Percentiles rank a stretch among this genome's conserved stretches.
Evolutionary conservation across 306 rosid species (phyloP).

Genomic region (Ceratonia siliqua): DNA sequence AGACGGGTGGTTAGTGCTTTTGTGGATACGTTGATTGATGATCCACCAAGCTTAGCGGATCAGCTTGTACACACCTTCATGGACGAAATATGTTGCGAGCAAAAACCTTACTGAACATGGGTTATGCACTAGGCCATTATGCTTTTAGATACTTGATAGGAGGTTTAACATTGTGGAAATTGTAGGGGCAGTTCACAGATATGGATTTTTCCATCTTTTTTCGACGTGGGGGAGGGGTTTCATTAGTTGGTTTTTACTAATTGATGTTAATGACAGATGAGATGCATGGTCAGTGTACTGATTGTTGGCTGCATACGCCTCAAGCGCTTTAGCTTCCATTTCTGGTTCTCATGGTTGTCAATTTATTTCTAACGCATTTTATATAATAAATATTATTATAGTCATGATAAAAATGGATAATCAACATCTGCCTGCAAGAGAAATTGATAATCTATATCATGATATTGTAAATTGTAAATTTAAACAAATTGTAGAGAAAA

Average conservation of each 20-base stretch:
- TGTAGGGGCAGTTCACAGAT: conserved; percentile 30
- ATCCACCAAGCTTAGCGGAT: conserved; percentile 85
- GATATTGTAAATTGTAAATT: neutral
- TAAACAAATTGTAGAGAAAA: neutral
- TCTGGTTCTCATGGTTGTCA: neutral
- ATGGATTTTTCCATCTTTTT: conserved; percentile 26
- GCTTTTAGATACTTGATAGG: conserved; percentile 37
- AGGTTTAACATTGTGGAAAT: conserved; percentile 25
- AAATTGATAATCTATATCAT: neutral
- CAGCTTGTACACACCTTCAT: conserved; percentile 81
- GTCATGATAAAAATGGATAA: neutral
- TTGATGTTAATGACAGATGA: conserved; percentile 21
- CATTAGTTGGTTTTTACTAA: conserved; percentile 15
- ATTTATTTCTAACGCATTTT: neutral
- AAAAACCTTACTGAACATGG: conserved; percentile 40
- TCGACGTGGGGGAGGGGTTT: neutral
- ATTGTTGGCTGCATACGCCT: conserved; percentile 27
- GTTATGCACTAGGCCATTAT: conserved; percentile 41
- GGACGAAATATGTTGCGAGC: conserved; percentile 67
- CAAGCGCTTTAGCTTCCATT: neutral
- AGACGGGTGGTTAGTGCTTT: conserved; percentile 86
- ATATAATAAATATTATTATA: neutral
- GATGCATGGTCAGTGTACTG: conserved; percentile 15
- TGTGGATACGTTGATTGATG: conserved; percentile 75
- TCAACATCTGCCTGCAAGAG: neutral